phyloP scores from a whole-genome alignment of 345 rosid genomes.

The Reutealis trisperma region DNA sequence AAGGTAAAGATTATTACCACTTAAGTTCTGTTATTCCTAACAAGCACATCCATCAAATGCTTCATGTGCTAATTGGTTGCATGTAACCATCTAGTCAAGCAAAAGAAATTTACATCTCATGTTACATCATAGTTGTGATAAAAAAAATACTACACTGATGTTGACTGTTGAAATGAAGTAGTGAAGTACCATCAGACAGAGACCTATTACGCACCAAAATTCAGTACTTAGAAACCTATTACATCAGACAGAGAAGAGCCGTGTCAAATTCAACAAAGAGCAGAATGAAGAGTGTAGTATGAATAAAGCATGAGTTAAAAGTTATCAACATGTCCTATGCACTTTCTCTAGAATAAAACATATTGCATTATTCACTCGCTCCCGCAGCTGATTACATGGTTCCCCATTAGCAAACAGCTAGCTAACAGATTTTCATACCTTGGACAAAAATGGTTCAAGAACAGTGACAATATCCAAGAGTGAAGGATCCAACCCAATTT shows the following conservation, averaged over 20 bases:
- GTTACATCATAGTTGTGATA: background rate
- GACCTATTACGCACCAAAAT: too few relatives aligned
- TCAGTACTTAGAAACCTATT: background rate
- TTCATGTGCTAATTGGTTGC: background rate
- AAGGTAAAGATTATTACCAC: background rate
- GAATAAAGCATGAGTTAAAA: background rate
- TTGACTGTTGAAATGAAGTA: background rate
- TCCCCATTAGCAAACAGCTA: background rate
- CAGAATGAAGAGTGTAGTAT: background rate
- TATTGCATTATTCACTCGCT: background rate
- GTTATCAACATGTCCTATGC: background rate
- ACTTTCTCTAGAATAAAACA: background rate
- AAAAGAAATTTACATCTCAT: background rate
- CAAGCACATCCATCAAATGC: background rate
- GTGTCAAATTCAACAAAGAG: background rate
- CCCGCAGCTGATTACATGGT: background rate
- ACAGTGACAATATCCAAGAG: conserved; percentile 62
- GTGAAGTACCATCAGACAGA: too few relatives aligned
- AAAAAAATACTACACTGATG: too few relatives aligned
- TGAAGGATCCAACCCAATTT: conserved; percentile 69
- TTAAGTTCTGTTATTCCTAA: background rate
- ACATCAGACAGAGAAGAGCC: background rate
- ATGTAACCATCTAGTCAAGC: background rate
- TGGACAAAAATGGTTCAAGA: conserved; percentile 87
- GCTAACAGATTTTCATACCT: conserved; percentile 49